phyloP scores from a whole-genome alignment of 1,284 basidiomycete genomes.

The Pyrrhoderma lamaoense region DNA sequence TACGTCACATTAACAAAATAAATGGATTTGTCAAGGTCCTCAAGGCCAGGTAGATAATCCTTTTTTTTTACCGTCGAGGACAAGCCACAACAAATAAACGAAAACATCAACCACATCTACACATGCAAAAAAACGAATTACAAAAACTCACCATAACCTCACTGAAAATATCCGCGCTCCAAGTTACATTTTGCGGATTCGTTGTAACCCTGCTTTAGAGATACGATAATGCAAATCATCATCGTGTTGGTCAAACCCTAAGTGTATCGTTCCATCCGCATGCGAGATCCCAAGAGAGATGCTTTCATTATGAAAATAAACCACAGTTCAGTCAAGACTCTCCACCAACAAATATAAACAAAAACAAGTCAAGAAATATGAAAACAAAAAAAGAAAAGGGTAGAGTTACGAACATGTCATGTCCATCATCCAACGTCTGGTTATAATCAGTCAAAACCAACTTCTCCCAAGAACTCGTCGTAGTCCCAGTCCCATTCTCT shows the following conservation, averaged over 20 bases:
- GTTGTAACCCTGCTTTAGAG: constrained; percentile 30
- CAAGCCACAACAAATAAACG: not conserved
- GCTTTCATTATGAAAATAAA: constrained; percentile 24
- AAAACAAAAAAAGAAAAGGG: not conserved
- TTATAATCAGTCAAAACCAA: constrained; percentile 34
- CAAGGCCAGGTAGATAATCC: constrained; percentile 34
- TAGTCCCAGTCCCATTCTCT: no score
- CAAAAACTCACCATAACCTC: constrained; percentile 16
- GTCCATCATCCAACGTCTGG: constrained; percentile 37
- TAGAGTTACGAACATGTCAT: constrained; percentile 30
- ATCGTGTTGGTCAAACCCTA: constrained; percentile 39
- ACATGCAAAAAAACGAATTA: not conserved
- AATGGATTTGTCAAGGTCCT: constrained; percentile 29
- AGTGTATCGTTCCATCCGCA: constrained; percentile 35
- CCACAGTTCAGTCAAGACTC: no score
- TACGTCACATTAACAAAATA: constrained; percentile 37
- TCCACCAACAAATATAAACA: constrained; percentile 7
- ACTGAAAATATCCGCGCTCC: constrained; percentile 27
- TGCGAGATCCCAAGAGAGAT: constrained; percentile 37
- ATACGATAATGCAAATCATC: constrained; percentile 34
- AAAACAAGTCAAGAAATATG: not conserved
- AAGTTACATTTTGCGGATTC: constrained; percentile 24
- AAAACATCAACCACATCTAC: constrained; percentile 17
- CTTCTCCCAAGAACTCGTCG: constrained; percentile 28
- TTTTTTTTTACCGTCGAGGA: no score